These are phyloP conservation scores for Geotrichum cucujoidarum DNA, from an alignment of 1,139 yeast genomes.

Conservation along the genomic window DNA sequence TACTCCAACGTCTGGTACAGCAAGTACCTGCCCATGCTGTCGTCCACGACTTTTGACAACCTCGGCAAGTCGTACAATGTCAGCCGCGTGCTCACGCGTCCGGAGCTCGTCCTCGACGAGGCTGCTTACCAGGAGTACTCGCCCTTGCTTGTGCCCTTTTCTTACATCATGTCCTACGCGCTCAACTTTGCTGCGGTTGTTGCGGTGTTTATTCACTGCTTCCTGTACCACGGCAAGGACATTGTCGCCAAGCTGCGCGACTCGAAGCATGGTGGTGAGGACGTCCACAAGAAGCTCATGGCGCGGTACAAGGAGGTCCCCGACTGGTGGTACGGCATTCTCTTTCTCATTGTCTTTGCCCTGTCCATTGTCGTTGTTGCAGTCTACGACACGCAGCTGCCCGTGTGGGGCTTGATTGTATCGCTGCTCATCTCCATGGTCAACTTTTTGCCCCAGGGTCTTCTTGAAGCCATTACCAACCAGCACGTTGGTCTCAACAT, in stretches of 20 bases:
- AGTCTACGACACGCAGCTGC: constrained; percentile 40
- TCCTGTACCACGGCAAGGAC: constrained; percentile 43
- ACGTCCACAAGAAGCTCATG: constrained; percentile 46
- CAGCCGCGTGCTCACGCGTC: constrained; percentile 40
- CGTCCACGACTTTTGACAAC: constrained; percentile 41
- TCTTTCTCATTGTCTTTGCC: constrained; percentile 39
- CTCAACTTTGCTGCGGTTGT: constrained; percentile 47
- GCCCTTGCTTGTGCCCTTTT: constrained; percentile 49
- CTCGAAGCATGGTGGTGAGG: constrained; percentile 10
- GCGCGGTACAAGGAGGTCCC: constrained; percentile 41
- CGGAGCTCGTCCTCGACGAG: constrained; percentile 40
- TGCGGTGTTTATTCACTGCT: constrained; percentile 44
- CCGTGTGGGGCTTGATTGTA: constrained; percentile 49
- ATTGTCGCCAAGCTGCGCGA: constrained; percentile 28
- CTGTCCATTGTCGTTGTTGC: constrained; percentile 40
- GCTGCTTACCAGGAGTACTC: constrained; percentile 36
- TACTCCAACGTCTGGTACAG: constrained; percentile 44
- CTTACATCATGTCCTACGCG: constrained; percentile 36
- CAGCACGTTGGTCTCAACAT: constrained; percentile 45
- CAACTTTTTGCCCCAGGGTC: constrained; percentile 46
- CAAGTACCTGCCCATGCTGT: constrained; percentile 44
- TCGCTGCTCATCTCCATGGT: constrained; percentile 43
- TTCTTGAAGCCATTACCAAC: constrained; percentile 45
- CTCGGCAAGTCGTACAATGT: constrained; percentile 40
- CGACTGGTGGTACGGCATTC: constrained; percentile 40